A percentile compares a stretch with the other conserved stretches of the same genome.
Evolutionary conservation across 768 basidiomycete species (phyloP).

Genomic region (Rhizopogon vesiculosus): DNA sequence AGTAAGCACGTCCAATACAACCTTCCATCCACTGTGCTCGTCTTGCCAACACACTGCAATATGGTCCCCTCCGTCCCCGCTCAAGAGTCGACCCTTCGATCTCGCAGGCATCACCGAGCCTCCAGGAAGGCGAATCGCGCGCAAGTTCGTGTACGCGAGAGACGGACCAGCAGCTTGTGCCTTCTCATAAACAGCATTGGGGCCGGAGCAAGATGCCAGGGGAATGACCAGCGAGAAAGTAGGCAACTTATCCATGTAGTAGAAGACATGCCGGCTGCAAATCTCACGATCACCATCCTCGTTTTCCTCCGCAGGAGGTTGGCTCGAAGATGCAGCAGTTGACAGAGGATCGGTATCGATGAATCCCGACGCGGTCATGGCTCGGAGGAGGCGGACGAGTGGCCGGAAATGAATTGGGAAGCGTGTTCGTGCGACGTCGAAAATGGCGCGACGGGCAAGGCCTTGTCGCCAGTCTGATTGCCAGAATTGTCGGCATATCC

Average conservation of each 20-base stretch:
- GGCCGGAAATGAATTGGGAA: slow-evolving; percentile 79
- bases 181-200: slow-evolving; percentile 69
- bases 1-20: slow-evolving; percentile 76
- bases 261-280: slow-evolving; percentile 67
- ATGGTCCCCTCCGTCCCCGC: slow-evolving; percentile 59
- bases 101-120: slow-evolving; percentile 65
- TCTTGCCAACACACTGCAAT: slow-evolving; percentile 78
- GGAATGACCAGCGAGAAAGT: slow-evolving; percentile 76
- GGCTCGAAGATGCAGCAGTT: slow-evolving; percentile 37
- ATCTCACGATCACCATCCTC: slow-evolving; percentile 46
- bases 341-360: slow-evolving; percentile 68
- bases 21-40: slow-evolving; percentile 80
- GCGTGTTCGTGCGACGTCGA: slow-evolving; percentile 77
- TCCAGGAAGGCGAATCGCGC: slow-evolving; percentile 70
- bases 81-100: slow-evolving; percentile 67
- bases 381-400: slow-evolving; percentile 65
- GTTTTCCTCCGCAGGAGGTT: slow-evolving; percentile 33
- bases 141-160: slow-evolving; percentile 58
- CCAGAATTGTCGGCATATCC: slow-evolving; percentile 83
- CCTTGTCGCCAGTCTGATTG: slow-evolving; percentile 66
- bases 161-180: slow-evolving; percentile 46
- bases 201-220: slow-evolving; percentile 52
- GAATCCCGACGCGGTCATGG: slow-evolving; percentile 76
- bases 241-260: slow-evolving; percentile 68
- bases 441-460: slow-evolving; percentile 67